Evolutionary conservation across 2,329 filamentous ascomycete species (phyloP), one percentile per base, ranked within the genome.

Genomic region (Sclerotinia minor): DNA sequence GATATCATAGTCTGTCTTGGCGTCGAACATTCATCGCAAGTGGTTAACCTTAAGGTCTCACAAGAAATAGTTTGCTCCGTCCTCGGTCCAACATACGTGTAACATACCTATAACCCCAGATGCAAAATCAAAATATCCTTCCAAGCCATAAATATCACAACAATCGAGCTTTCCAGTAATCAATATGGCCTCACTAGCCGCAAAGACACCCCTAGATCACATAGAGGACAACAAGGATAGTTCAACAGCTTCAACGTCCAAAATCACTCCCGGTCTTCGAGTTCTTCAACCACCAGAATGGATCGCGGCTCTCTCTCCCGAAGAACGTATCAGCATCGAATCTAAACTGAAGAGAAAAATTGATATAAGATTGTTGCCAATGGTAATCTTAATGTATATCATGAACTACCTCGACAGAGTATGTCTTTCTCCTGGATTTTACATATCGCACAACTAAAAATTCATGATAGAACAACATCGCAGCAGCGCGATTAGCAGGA

Each of bases 351-450:
- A 84, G 69, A 82, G 83, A 69, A 92, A 90, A 77, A 86, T 92
- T 65, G 89, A 92, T 75, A 72, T 84, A 17, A 80, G 88, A 64
- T 76, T 92, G 49, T 80, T 92, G 72, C 89, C 89, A 0, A 87
- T 88, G 78, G 81, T 91, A 53, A 85, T 91, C 64, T 72, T 91
- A 60, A 90, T 91, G 82, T 91, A 90, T 71, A 88, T 90, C 72
- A 80, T 90, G 80, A 90, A 90, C 73, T 90, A 89, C 74, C 78
- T 90, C 17, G 85, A 88, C 71, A 72, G 76, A 54, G 64, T 66
- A 11, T 21, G 54, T 66, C 21, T n/a, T 29, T 44, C 19, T 24
- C 19, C 26, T 4, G 2, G 2, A 41, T 32, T 7, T 29, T 5
- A 4, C n/a, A 11, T 17, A 17, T 26, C 1, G 9, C 8, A 32